Percentiles rank a stretch among this genome's conserved stretches.
phyloP scores from a whole-genome alignment of 2,329 filamentous ascomycete genomes.

The Davidsoniella virescens region DNA sequence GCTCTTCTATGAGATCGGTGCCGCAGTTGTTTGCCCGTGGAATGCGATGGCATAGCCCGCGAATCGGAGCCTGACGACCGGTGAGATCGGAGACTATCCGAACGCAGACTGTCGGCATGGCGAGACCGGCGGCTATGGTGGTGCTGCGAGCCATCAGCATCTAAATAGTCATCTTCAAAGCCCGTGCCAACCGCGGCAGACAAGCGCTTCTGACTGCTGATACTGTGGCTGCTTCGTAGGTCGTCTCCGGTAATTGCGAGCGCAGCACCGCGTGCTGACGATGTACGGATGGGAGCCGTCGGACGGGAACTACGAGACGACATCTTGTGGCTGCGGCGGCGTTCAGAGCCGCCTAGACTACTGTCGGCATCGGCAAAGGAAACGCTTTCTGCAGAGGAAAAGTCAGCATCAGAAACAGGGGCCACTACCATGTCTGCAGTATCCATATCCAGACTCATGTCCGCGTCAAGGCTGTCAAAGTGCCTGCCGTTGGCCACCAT shows the following conservation, averaged over 20 bases:
- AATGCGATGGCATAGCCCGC: neutral
- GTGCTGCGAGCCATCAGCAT: neutral
- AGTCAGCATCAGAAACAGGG: slow-evolving; percentile 10
- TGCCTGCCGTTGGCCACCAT: neutral
- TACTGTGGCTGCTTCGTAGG: slow-evolving; percentile 7
- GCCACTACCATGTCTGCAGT: slow-evolving; percentile 3
- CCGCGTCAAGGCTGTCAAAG: slow-evolving; percentile 1
- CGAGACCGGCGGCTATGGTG: neutral
- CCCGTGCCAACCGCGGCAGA: neutral
- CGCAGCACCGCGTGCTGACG: neutral
- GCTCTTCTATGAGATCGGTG: no score
- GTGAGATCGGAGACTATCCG: slow-evolving; percentile 9
- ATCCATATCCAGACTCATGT: slow-evolving; percentile 1
- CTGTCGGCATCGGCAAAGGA: slow-evolving; percentile 1
- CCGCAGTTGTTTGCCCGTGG: no score
- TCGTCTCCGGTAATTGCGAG: slow-evolving; percentile 2
- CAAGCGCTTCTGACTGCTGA: neutral
- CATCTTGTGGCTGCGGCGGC: slow-evolving; percentile 1
- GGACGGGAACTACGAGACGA: slow-evolving; percentile 2
- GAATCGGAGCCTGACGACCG: slow-evolving; percentile 2
- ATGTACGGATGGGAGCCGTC: neutral
- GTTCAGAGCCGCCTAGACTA: neutral
- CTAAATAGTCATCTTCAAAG: no score
- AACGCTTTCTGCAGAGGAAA: slow-evolving; percentile 11
- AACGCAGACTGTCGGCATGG: neutral